A percentile compares a stretch with the other conserved stretches of the same genome.
phyloP scores from a whole-genome alignment of 2,329 filamentous ascomycete genomes.

The Fusarium miscanthi region DNA sequence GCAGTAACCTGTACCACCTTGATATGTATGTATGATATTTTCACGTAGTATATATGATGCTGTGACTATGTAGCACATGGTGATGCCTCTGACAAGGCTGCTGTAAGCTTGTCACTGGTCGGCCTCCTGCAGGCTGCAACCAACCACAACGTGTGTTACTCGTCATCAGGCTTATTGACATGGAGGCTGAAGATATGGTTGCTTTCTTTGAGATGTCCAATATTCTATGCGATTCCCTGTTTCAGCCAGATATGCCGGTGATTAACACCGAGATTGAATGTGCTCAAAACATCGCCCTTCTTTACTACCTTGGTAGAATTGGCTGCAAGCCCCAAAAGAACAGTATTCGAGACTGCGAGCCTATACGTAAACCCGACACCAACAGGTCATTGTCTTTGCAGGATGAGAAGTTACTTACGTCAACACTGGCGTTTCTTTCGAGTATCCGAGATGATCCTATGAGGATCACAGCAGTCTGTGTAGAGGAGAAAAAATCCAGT shows the following conservation, averaged over 20 bases:
- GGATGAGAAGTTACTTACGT: conserved; percentile 33
- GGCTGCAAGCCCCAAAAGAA: conserved; percentile 2
- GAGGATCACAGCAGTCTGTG: conserved; percentile 35
- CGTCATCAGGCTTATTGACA: not conserved
- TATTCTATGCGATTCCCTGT: not conserved
- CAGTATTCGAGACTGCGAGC: not conserved
- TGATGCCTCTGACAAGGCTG: not conserved
- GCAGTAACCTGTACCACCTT: not conserved
- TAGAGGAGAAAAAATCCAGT: conserved; percentile 11
- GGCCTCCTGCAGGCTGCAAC: conserved; percentile 32
- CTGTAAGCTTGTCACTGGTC: conserved; percentile 3
- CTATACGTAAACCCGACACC: not conserved
- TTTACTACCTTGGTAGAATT: conserved; percentile 17
- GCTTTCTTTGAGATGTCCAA: not conserved
- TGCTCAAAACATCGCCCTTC: conserved; percentile 29
- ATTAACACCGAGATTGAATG: not conserved
- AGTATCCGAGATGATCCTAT: conserved; percentile 16
- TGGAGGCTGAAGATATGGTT: not conserved
- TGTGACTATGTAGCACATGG: not conserved
- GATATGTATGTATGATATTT: not conserved
- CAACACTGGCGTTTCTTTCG: conserved; percentile 35
- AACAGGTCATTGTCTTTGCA: conserved; percentile 4
- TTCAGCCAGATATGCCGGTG: not conserved
- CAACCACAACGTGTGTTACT: not conserved
- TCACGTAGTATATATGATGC: not conserved